A percentile compares a stretch with the other conserved stretches of the same genome.
phyloP scores from a whole-genome alignment of 441 rosid genomes.

The Croton laevigatus region DNA sequence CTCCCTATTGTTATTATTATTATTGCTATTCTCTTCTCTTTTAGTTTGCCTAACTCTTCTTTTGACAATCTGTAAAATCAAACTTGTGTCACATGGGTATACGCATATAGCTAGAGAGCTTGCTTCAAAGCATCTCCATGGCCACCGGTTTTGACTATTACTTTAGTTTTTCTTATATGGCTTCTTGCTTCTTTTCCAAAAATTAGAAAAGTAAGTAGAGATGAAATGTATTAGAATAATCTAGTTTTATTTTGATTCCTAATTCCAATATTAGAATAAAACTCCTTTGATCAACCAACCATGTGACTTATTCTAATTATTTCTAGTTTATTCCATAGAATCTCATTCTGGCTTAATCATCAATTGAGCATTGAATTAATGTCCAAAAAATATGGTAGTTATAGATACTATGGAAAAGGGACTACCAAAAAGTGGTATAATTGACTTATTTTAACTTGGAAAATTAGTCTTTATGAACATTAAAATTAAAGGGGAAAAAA shows the following conservation, averaged over 20 bases:
- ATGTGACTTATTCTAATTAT: conserved; percentile 6
- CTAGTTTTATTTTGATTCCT: background rate
- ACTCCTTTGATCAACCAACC: background rate
- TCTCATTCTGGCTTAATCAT: background rate
- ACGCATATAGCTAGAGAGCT: background rate
- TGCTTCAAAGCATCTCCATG: conserved; percentile 15
- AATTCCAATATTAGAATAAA: too few relatives aligned
- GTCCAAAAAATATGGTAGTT: too few relatives aligned
- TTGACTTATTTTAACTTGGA: too few relatives aligned
- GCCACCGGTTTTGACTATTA: conserved; percentile 30
- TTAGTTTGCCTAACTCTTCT: background rate
- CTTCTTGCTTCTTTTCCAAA: too few relatives aligned
- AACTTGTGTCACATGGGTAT: background rate
- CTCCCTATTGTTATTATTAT: too few relatives aligned
- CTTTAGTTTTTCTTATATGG: background rate
- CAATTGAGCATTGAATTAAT: too few relatives aligned
- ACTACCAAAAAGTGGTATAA: too few relatives aligned
- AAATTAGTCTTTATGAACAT: too few relatives aligned
- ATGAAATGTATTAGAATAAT: conserved; percentile 6
- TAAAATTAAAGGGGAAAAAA: background rate
- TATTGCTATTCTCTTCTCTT: background rate
- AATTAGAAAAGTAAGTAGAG: background rate
- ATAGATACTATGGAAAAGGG: too few relatives aligned
- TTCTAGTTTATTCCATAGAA: background rate
- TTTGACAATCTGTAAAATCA: background rate